A percentile compares a stretch with the other conserved stretches of the same genome.
These are phyloP conservation scores for Candida broadrunensis DNA, from an alignment of 805 yeast species.

Conservation along the genomic window DNA sequence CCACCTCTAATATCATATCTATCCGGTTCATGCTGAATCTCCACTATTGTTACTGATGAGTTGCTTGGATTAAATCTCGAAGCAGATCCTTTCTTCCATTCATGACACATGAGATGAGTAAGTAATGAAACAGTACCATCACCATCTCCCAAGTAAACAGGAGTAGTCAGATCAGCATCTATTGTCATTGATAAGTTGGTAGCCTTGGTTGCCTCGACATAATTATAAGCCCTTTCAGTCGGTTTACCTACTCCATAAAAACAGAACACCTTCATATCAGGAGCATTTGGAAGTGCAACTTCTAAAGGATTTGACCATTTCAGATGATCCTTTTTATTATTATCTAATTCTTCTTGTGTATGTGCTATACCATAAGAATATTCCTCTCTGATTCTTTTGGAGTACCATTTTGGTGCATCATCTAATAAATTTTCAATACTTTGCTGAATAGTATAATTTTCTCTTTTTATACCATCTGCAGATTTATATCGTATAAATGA, in stretches of 20 bases:
- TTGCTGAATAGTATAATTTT: conserved; percentile 63
- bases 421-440: conserved; percentile 64
- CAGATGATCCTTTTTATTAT: conserved; percentile 65
- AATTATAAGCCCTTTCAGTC: conserved; percentile 89
- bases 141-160: conserved; percentile 86
- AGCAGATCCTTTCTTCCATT: conserved; percentile 68
- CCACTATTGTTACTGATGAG: conserved; percentile 73
- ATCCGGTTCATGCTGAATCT: conserved; percentile 91
- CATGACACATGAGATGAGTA: conserved; percentile 88
- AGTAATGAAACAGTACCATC: conserved; percentile 92
- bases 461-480: conserved; percentile 28
- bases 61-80: conserved; percentile 79
- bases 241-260: conserved; percentile 97
- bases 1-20: conserved; percentile 95
- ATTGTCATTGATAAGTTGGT: conserved; percentile 66
- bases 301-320: conserved; percentile 97
- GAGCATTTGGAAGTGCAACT: conserved; percentile 89
- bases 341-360: conserved; percentile 53
- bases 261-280: conserved; percentile 83
- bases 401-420: conserved; percentile 75
- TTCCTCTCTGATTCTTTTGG: conserved; percentile 58
- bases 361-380: conserved; percentile 79
- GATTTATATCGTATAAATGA: conserved; percentile 66
- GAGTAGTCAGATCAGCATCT: conserved; percentile 55
- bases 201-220: conserved; percentile 58